A percentile compares a stretch with the other conserved stretches of the same genome.
phyloP scores from a whole-genome alignment of 768 basidiomycete genomes.

The Suillus variegatus region DNA sequence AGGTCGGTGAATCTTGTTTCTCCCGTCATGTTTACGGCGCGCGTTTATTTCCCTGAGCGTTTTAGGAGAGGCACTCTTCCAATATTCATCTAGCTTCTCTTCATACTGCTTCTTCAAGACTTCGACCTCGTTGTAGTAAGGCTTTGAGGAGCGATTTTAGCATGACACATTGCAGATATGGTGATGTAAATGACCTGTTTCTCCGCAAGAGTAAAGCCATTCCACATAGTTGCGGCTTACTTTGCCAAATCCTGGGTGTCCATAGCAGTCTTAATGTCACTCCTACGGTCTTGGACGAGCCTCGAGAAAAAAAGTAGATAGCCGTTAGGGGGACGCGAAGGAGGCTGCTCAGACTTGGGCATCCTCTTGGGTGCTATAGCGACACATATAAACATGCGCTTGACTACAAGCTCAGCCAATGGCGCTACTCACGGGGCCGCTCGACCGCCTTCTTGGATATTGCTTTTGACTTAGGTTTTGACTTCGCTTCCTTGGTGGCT shows the following conservation, averaged over 20 bases:
- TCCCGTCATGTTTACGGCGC: constrained; percentile 29
- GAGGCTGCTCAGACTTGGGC: constrained; percentile 22
- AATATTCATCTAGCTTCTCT: constrained; percentile 30
- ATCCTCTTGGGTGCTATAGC: constrained; percentile 15
- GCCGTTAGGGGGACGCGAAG: constrained; percentile 27
- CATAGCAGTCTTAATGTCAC: background rate
- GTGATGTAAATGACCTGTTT: constrained; percentile 31
- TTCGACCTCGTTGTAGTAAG: constrained; percentile 25
- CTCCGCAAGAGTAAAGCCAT: constrained; percentile 30
- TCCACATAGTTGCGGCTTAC: constrained; percentile 32
- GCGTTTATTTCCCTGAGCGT: constrained; percentile 35
- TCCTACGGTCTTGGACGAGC: constrained; percentile 10
- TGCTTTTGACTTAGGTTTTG: constrained; percentile 1
- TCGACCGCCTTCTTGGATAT: constrained; percentile 11
- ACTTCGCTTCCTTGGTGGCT: constrained; percentile 11
- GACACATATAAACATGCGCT: background rate
- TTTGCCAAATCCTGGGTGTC: constrained; percentile 14
- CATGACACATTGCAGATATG: background rate
- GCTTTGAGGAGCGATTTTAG: constrained; percentile 18
- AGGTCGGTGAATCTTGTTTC: constrained; percentile 14
- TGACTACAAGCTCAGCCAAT: background rate
- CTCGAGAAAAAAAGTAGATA: constrained; percentile 28
- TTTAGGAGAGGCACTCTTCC: constrained; percentile 16
- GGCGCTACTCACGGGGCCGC: constrained; percentile 18
- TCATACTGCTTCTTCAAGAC: constrained; percentile 19